phyloP scores from a whole-genome alignment of 2,329 filamentous ascomycete species.

The Tolypocladium endophyticum region DNA sequence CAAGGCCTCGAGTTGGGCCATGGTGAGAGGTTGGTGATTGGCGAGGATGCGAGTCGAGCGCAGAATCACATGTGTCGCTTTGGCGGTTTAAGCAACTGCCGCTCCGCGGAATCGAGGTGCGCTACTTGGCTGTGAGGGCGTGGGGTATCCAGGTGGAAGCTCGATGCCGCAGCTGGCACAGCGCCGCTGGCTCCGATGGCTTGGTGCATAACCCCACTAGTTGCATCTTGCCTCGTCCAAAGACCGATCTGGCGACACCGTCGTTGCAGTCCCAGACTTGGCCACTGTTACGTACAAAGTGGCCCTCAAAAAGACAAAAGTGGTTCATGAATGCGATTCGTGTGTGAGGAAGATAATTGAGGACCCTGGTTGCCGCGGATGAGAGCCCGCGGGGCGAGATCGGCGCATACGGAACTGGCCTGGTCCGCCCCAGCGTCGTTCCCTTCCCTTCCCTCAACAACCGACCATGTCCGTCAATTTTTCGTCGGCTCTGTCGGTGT shows the following conservation, averaged over 20 bases:
- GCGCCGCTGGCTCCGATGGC: background rate
- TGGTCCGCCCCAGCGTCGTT: background rate
- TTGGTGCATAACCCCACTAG: constrained; percentile 11
- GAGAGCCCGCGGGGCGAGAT: background rate
- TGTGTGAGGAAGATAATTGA: background rate
- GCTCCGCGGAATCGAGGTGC: background rate
- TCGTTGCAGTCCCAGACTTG: background rate
- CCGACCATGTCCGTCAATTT: background rate
- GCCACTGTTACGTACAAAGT: background rate
- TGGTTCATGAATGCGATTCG: background rate
- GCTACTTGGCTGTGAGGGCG: background rate
- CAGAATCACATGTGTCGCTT: background rate
- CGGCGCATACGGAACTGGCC: background rate
- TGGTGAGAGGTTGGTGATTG: constrained; percentile 6
- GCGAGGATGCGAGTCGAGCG: background rate
- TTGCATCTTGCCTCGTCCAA: constrained; percentile 2
- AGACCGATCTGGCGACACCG: background rate
- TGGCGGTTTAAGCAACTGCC: background rate
- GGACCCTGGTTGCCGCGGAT: background rate
- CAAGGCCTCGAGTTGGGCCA: constrained; percentile 16
- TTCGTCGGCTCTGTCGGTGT: background rate
- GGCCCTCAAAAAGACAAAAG: background rate
- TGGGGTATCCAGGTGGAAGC: background rate
- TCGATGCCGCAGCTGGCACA: background rate
- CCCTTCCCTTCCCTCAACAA: background rate